Evolutionary conservation across 1,284 basidiomycete genomes (phyloP).

Genomic region (Rhodotorula sp.): DNA sequence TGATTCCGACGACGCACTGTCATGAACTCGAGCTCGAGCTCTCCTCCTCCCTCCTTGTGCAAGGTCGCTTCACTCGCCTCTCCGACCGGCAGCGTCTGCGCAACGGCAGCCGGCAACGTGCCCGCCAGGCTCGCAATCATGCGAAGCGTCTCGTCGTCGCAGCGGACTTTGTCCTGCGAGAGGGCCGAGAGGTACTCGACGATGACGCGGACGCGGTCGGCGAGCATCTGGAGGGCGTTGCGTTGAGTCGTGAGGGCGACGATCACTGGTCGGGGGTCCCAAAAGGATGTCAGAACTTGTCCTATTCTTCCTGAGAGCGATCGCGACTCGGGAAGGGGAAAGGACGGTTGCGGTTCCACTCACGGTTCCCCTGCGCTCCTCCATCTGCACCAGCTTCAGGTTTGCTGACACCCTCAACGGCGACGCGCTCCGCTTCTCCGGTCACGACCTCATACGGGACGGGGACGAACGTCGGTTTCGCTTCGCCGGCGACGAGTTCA

Average conservation of each 20-base stretch:
- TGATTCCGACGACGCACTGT: slow-evolving; percentile 58
- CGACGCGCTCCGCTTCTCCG: slow-evolving; percentile 96
- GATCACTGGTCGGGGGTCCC: slow-evolving; percentile 50
- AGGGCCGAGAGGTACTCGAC: slow-evolving; percentile 76
- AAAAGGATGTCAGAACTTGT: too few relatives aligned
- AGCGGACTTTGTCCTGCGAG: slow-evolving; percentile 62
- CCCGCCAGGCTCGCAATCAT: slow-evolving; percentile 80
- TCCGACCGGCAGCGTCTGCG: not conserved
- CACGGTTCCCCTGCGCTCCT: slow-evolving; percentile 17
- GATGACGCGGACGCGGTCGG: slow-evolving; percentile 80
- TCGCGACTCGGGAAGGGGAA: too few relatives aligned
- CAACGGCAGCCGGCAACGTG: slow-evolving; percentile 61
- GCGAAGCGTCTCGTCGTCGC: slow-evolving; percentile 77
- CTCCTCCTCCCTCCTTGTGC: slow-evolving; percentile 53
- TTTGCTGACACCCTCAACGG: slow-evolving; percentile 87
- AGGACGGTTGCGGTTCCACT: too few relatives aligned
- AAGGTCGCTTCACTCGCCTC: not conserved
- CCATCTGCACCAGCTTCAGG: slow-evolving; percentile 4
- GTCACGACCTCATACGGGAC: slow-evolving; percentile 80
- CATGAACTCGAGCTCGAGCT: slow-evolving; percentile 78
- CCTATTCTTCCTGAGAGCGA: too few relatives aligned
- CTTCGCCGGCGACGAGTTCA: slow-evolving; percentile 71
- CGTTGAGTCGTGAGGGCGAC: slow-evolving; percentile 85
- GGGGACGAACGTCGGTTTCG: slow-evolving; percentile 45
- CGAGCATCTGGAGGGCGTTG: slow-evolving; percentile 92